Evolutionary conservation across 2,329 filamentous ascomycete species (phyloP).

Genomic region (Beauveria caledonica): DNA sequence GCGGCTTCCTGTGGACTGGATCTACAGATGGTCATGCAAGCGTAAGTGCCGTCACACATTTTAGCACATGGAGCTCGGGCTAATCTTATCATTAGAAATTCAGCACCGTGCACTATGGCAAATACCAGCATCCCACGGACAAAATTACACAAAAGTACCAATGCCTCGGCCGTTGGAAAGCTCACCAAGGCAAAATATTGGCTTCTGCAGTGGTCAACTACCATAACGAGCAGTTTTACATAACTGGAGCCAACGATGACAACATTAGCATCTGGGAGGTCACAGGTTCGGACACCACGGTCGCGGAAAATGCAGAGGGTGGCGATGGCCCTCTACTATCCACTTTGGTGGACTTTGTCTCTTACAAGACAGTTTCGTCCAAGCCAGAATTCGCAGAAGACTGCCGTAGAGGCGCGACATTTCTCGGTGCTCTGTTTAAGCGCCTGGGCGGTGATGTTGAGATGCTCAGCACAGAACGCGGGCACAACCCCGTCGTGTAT

Average conservation of each 20-base stretch:
- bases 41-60: constrained; percentile 40
- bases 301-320: constrained; percentile 29
- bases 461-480: constrained; percentile 74
- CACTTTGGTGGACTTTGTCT: constrained; percentile 76
- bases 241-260: constrained; percentile 90
- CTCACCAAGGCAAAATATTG: constrained; percentile 80
- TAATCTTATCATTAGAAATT: constrained; percentile 43
- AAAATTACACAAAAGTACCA: constrained; percentile 73
- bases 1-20: constrained; percentile 78
- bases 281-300: constrained; percentile 26
- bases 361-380: constrained; percentile 86
- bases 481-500: constrained; percentile 85
- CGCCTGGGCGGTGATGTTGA: constrained; percentile 83
- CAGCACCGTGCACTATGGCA: constrained; percentile 56
- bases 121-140: constrained; percentile 41
- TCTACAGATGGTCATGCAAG: constrained; percentile 83
- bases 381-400: constrained; percentile 80
- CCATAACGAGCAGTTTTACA: constrained; percentile 70
- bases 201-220: constrained; percentile 69
- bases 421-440: constrained; percentile 83
- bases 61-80: background rate
- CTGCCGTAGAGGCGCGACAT: constrained; percentile 86
- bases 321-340: constrained; percentile 52
- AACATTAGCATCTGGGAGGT: constrained; percentile 85
- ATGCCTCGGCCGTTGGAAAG: constrained; percentile 67